Conservation (phyloP, 2,329 filamentous ascomycete genomes). For the Phialophora expanda region DNA sequence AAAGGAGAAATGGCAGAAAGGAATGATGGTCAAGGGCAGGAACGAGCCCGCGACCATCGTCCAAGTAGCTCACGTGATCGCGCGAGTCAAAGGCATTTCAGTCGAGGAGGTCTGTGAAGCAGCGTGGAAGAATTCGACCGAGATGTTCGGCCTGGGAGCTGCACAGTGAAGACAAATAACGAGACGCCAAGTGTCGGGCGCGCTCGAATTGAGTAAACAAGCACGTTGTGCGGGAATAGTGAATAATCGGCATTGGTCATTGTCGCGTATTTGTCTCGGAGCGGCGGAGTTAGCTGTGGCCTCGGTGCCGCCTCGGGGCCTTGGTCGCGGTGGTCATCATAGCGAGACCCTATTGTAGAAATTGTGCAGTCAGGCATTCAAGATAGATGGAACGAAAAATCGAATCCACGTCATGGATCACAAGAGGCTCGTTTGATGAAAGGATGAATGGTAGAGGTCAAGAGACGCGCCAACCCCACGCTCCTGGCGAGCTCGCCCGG, state of each 20-base stretch:
- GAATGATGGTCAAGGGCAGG: conserved; percentile 88
- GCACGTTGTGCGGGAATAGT: conserved; percentile 4
- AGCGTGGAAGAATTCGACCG: conserved; percentile 68
- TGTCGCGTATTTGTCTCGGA: not conserved
- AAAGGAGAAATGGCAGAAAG: conserved; percentile 92
- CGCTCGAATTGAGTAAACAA: conserved; percentile 2
- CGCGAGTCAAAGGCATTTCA: conserved; percentile 77
- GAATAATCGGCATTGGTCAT: conserved; percentile 12
- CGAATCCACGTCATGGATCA: not conserved
- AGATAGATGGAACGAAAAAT: not conserved
- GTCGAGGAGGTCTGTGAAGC: conserved; percentile 85
- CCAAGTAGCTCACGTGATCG: conserved; percentile 85
- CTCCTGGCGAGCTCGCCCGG: not conserved
- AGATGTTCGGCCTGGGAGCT: conserved; percentile 72
- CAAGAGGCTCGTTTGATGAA: not conserved
- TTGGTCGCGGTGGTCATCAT: not conserved
- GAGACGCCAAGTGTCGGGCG: not conserved
- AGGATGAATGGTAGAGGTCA: not conserved
- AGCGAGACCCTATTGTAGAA: not conserved
- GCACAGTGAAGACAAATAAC: conserved; percentile 41
- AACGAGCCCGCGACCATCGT: conserved; percentile 92
- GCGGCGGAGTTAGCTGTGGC: not conserved
- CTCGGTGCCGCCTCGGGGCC: not conserved
- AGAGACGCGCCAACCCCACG: not conserved
- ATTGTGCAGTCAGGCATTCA: not conserved